These are phyloP conservation scores for Penicillium canariense DNA, from an alignment of 495 filamentous ascomycete genomes.

Conservation along the genomic window DNA sequence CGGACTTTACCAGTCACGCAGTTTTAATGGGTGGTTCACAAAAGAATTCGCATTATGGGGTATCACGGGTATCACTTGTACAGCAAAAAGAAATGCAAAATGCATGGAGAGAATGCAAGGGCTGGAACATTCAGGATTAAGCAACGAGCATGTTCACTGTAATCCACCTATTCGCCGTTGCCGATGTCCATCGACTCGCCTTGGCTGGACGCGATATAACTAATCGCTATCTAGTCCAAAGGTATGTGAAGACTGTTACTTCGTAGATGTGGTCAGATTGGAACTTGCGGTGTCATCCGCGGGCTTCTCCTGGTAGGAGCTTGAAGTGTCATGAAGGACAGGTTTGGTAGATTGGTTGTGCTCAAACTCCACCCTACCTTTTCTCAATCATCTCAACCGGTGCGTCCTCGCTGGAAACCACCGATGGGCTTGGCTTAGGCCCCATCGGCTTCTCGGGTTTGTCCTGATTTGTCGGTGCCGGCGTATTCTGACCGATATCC, in stretches of 20 bases:
- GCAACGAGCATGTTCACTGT: not conserved
- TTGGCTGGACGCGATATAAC: not conserved
- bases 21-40: not conserved
- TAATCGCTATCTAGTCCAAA: not conserved
- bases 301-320: not conserved
- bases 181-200: slow-evolving; percentile 1
- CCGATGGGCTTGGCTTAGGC: not conserved
- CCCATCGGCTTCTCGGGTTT: not conserved
- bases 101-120: not conserved
- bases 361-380: not conserved
- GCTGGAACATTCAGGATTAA: not conserved
- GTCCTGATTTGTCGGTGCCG: not conserved
- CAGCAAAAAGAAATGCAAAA: not conserved
- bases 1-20: not conserved
- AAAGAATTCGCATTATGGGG: not conserved
- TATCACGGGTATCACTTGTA: slow-evolving; percentile 4
- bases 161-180: not conserved
- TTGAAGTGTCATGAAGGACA: not conserved
- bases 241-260: not conserved
- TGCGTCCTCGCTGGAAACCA: not conserved
- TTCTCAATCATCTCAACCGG: not conserved
- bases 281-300: not conserved
- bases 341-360: not conserved
- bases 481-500: too few species aligned
- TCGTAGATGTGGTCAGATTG: not conserved